phyloP scores from a whole-genome alignment of 192 early-diverging fungal genomes.

The Coemansia nantahalensis region DNA sequence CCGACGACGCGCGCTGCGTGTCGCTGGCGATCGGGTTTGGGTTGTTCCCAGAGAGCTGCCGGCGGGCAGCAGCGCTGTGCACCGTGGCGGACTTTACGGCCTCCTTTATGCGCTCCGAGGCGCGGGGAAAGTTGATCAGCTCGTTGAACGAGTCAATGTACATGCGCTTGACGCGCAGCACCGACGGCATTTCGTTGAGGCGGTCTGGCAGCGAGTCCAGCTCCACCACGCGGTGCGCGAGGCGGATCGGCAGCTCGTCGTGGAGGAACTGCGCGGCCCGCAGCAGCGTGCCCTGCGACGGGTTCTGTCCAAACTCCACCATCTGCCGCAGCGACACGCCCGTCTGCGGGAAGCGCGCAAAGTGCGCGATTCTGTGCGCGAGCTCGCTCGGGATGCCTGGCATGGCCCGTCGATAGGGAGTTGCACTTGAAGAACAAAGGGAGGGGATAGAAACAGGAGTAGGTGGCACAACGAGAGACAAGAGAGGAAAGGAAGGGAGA shows the following conservation, averaged over 20 bases:
- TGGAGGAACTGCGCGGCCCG: conserved; percentile 77
- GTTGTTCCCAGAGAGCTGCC: conserved; percentile 34
- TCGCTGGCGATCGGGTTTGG: conserved; percentile 24
- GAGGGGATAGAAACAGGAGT: too few relatives aligned
- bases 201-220: conserved; percentile 85
- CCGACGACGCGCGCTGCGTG: conserved; percentile 11
- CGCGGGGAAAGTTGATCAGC: conserved; percentile 43
- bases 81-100: conserved; percentile 37
- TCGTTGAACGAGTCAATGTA: conserved; percentile 88
- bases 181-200: conserved; percentile 86
- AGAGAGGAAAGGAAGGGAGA: not conserved
- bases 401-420: too few relatives aligned
- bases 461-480: too few relatives aligned
- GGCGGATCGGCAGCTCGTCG: conserved; percentile 90
- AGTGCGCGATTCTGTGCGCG: conserved; percentile 71
- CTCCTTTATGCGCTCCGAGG: conserved; percentile 36
- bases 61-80: conserved; percentile 10
- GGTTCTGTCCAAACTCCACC: conserved; percentile 92
- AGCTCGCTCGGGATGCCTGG: conserved; percentile 56
- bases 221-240: conserved; percentile 94
- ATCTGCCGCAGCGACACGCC: conserved; percentile 91
- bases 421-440: not conserved
- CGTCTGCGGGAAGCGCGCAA: conserved; percentile 85
- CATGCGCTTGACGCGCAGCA: conserved; percentile 90
- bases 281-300: conserved; percentile 70